Base-by-base conservation (phyloP, 139 green algal genomes). In the Chlamydomonas schloesseri region DNA sequence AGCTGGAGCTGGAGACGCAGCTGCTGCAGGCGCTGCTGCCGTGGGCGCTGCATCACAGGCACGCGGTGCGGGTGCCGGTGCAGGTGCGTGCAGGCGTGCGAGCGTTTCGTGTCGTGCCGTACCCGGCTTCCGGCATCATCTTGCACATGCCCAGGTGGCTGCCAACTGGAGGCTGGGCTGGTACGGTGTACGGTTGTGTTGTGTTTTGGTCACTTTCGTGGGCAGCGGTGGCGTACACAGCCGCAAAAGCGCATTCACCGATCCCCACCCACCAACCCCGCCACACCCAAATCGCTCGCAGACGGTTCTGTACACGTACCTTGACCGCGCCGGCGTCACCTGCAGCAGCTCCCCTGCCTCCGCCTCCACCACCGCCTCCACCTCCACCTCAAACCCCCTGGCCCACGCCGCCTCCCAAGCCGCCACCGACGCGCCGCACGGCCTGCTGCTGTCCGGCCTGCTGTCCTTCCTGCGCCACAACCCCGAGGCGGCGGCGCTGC, bases 11-110 rank as follows among this genome's bases (percentile, higher is more conserved):
- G 15, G n/a, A 0, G 73, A 36, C 36, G 34, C 55, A 53, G 33
- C 84, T 94, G 62, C 64, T 95, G 68, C 29, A 64, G 55, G 73
- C 82, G 9, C 85, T 96, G 71, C 53, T 94, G 64, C 94, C 96
- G 20, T 98, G 93, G 89, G 73, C 95, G 26, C 89, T 93, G 60
- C 91, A 91, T 46, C 95, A 97, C 83, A 84, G 94, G 29, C 96
- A 98, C 79, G 85, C 90, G 1, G 87, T 92, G 50, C 70, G 90
- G 5, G 74, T 92, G 47, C 89, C 89, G 15, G 84, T 81, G 33
- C 88, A 91, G 83, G 89, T 93, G 71, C 28, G 71, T n/a, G 1
- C 23, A n/a, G n/a, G n/a, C n/a, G n/a, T n/a, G n/a, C n/a, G n/a
- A n/a, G n/a, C n/a, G n/a, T n/a, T n/a, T n/a, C n/a, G n/a, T n/a